These are phyloP conservation scores for Dalbergia oliveri DNA, from an alignment of 306 rosid genomes.

Conservation along the genomic window DNA sequence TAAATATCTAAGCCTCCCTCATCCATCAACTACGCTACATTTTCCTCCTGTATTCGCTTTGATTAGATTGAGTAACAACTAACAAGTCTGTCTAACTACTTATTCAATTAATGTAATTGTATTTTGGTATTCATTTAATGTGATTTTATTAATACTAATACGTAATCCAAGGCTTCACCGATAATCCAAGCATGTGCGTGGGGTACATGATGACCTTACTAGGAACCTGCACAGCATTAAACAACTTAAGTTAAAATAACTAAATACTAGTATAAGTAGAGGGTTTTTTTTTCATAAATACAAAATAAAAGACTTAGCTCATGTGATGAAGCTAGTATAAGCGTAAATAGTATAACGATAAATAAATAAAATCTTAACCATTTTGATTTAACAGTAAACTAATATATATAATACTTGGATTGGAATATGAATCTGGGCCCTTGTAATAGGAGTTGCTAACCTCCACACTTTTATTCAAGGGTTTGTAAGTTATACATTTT, in stretches of 20 bases:
- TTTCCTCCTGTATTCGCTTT: not conserved
- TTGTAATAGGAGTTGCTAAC: no score
- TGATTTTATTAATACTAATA: not conserved
- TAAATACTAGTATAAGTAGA: not conserved
- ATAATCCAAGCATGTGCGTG: conserved; percentile 1
- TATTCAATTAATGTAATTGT: not conserved
- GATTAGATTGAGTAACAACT: not conserved
- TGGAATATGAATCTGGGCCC: no score
- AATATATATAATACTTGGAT: no score
- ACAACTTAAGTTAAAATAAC: not conserved
- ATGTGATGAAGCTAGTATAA: not conserved
- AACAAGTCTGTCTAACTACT: not conserved
- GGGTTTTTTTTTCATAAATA: not conserved
- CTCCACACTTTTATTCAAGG: no score
- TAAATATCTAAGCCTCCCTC: not conserved
- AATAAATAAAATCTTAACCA: not conserved
- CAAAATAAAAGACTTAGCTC: not conserved
- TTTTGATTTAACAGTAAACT: no score
- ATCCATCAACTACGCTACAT: not conserved
- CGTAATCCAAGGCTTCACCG: not conserved
- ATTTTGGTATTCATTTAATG: not conserved
- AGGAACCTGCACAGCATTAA: not conserved
- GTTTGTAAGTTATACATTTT: no score
- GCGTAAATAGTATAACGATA: not conserved
- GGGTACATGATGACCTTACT: not conserved